Evolutionary conservation across 257 asterid species (phyloP), one percentile per base, ranked within the genome.

Genomic region (Primulina huaijiensis): DNA sequence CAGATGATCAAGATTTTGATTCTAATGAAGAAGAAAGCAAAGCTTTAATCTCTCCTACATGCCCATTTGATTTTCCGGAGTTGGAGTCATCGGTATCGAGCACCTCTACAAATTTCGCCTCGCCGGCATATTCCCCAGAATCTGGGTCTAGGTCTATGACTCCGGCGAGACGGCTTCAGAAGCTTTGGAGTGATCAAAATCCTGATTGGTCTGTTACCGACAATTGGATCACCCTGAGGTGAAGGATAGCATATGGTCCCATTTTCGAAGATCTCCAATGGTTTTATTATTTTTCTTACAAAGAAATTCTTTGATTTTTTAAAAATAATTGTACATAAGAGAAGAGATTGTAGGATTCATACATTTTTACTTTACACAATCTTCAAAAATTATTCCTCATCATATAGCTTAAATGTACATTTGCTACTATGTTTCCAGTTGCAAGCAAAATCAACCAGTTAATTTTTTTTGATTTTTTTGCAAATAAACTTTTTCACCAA

Each of bases 31-130:
- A 37, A 16, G 31, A 62, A 31, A 64, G 12, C 20, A 35, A 60
- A 3, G 60, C 40, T 2, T 75, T 83, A 1, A 21, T 75, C 0
- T 90, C 98, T 64, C 97, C 98, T 0, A 82, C 90, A 68, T 79
- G 96, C 55, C 95, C 89, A 14, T 88, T 90, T 7, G 96, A 92
- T 67, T 86, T 86, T 61, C 82, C 89, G 0, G 92, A 87, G 11
- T 92, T 90, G 91, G 84, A 27, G 56, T 80, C 89, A 23, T 62
- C 81, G 12, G 58, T 8, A 10, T 31, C 87, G 8, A 37, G 77
- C 71, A 76, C 92, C 75, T 79, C 73, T 58, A 76, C 85, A 8
- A 67, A 81, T 63, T 70, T 82, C 46, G 78, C 90, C 72, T 85
- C 83, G 65, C 66, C 83, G 60, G 74, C 7, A 3, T 71, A 75